phyloP scores from a whole-genome alignment of 495 filamentous ascomycete species.

The Aspergillus coremiiformis region DNA sequence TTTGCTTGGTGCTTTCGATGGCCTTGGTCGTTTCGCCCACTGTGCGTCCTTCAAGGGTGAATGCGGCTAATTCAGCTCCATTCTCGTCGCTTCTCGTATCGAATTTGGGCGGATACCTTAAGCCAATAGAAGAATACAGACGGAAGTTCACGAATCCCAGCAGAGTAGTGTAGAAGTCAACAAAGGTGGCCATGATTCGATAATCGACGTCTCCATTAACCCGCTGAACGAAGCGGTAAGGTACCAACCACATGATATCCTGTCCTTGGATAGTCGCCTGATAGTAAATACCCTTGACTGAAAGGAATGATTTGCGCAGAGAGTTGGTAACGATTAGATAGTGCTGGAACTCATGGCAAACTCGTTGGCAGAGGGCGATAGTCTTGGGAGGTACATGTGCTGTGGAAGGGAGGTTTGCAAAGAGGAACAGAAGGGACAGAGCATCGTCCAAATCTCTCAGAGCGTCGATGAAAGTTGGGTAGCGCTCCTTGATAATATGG shows the following conservation, averaged over 20 bases:
- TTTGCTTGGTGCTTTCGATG: conserved; percentile 42
- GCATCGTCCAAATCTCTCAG: conserved; percentile 94
- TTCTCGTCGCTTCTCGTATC: conserved; percentile 77
- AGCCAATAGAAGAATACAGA: conserved; percentile 79
- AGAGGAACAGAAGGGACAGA: conserved; percentile 91
- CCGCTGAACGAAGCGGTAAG: conserved; percentile 92
- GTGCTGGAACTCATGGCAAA: conserved; percentile 93
- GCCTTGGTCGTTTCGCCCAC: conserved; percentile 48
- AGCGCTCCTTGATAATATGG: conserved; percentile 95
- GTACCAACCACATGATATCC: conserved; percentile 94
- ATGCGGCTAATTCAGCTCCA: conserved; percentile 86
- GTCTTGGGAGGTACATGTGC: conserved; percentile 83
- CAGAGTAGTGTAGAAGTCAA: conserved; percentile 96
- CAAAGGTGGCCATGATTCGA: conserved; percentile 97
- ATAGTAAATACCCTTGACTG: conserved; percentile 99
- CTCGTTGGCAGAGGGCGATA: conserved; percentile 81
- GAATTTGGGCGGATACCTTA: conserved; percentile 94
- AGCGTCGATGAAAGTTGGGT: conserved; percentile 94
- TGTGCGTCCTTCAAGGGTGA: conserved; percentile 71
- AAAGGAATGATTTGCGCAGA: conserved; percentile 90
- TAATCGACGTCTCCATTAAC: conserved; percentile 92
- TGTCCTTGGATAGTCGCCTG: conserved; percentile 98
- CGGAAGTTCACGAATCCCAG: conserved; percentile 93
- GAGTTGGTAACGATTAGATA: conserved; percentile 88
- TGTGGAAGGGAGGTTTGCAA: conserved; percentile 90